phyloP scores from a whole-genome alignment of 164 flowering plant species.

The Piper betle region DNA sequence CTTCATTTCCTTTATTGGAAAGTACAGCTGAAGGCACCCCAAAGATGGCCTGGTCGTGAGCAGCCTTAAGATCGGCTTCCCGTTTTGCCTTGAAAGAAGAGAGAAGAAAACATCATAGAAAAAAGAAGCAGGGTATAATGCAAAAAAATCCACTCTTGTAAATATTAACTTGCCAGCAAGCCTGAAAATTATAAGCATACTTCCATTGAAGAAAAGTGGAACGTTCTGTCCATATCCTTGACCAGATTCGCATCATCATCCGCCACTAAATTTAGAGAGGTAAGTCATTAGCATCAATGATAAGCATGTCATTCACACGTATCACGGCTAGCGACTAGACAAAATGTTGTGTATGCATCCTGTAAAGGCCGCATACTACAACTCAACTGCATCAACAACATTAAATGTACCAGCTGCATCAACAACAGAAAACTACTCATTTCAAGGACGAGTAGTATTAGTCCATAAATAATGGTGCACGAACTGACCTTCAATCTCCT shows the following conservation, averaged over 20 bases:
- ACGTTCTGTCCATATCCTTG: conserved; percentile 64
- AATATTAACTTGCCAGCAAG: not conserved
- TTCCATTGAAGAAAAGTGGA: conserved; percentile 75
- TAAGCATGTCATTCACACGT: too few species aligned
- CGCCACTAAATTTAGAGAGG: conserved; percentile 33
- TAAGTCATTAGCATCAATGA: not conserved
- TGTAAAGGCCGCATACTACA: too few species aligned
- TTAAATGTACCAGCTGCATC: too few species aligned
- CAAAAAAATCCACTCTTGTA: not conserved
- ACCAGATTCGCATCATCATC: conserved; percentile 73
- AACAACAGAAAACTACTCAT: too few species aligned
- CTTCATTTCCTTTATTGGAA: not conserved
- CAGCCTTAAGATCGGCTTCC: conserved; percentile 56
- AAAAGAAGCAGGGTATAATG: not conserved
- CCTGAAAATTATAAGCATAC: conserved; percentile 15
- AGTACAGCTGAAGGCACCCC: conserved; percentile 34
- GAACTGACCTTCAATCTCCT: conserved; percentile 69
- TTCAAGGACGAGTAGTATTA: too few species aligned
- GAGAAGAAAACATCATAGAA: not conserved
- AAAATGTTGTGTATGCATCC: too few species aligned
- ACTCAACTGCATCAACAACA: too few species aligned
- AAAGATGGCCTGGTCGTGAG: conserved; percentile 90
- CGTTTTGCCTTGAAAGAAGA: conserved; percentile 42
- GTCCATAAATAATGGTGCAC: not conserved
- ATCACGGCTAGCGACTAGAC: too few species aligned